Percentiles rank a stretch among this genome's conserved stretches.
phyloP scores from a whole-genome alignment of 805 yeast species.

The Sugiyamaella boreocaroliniensis region DNA sequence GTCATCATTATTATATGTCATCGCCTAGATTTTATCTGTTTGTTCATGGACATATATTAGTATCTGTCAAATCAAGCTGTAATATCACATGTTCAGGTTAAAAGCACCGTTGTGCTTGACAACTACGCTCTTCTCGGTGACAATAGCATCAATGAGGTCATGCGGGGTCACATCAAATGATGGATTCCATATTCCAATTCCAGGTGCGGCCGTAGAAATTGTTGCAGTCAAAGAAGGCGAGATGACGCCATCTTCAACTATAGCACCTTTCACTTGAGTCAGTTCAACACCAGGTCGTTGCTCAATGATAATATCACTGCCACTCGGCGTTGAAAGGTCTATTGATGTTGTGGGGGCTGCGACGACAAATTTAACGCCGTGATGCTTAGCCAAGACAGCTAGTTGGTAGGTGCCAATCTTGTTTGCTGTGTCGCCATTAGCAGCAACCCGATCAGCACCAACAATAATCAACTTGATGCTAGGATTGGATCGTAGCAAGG shows the following conservation, averaged over 20 bases:
- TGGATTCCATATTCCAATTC: conserved; percentile 89
- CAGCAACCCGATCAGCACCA: conserved; percentile 92
- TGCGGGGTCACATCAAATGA: conserved; percentile 92
- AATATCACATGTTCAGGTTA: conserved; percentile 36
- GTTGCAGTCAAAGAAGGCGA: conserved; percentile 35
- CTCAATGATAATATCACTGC: conserved; percentile 76
- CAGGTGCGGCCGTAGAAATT: conserved; percentile 79
- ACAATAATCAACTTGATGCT: conserved; percentile 86
- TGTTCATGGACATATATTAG: too few species aligned
- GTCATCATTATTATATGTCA: conserved; percentile 4
- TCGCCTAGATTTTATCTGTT: background rate
- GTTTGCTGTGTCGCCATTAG: conserved; percentile 93
- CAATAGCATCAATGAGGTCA: conserved; percentile 74
- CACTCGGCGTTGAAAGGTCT: conserved; percentile 58
- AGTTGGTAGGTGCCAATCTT: conserved; percentile 93
- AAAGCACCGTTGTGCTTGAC: conserved; percentile 51
- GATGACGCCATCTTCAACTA: conserved; percentile 33
- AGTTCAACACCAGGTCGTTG: conserved; percentile 79
- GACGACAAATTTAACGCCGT: conserved; percentile 73
- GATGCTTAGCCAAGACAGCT: conserved; percentile 62
- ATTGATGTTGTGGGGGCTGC: conserved; percentile 95
- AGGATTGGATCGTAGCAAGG: conserved; percentile 49
- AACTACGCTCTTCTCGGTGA: conserved; percentile 68
- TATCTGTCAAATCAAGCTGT: too few species aligned
- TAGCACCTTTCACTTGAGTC: conserved; percentile 66